phyloP scores from a whole-genome alignment of 352 stramenopile genomes.

The Elongisporangium undulatum region DNA sequence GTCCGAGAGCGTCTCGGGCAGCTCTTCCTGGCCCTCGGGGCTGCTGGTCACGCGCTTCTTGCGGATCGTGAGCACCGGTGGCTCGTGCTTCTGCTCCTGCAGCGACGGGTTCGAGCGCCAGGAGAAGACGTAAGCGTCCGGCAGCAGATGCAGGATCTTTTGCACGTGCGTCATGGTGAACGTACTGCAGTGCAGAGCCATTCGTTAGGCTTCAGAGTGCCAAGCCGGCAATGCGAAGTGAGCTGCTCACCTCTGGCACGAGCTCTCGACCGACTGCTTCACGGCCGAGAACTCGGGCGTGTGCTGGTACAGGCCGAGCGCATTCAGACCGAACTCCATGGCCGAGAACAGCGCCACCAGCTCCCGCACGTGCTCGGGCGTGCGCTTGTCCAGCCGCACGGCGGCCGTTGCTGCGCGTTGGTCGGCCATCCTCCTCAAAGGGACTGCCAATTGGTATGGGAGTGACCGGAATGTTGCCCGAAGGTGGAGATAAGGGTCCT shows the following conservation, averaged over 20 bases:
- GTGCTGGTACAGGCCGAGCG: conserved; percentile 68
- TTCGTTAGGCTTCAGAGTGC: neutral
- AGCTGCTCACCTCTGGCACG: conserved; percentile 35
- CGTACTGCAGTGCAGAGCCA: conserved; percentile 10
- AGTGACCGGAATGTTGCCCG: neutral
- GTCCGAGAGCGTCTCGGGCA: conserved; percentile 33
- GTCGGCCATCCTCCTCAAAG: too few species aligned
- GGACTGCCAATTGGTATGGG: neutral
- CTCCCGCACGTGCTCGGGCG: conserved; percentile 32
- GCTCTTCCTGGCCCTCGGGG: conserved; percentile 5
- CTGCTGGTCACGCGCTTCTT: conserved; percentile 31
- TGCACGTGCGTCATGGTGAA: conserved; percentile 50
- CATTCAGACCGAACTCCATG: conserved; percentile 65
- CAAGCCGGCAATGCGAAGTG: neutral
- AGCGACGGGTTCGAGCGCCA: conserved; percentile 35
- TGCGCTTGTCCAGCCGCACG: conserved; percentile 27
- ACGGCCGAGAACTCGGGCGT: conserved; percentile 55
- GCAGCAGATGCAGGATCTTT: conserved; percentile 51
- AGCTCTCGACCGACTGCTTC: conserved; percentile 67
- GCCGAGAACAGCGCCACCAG: conserved; percentile 60
- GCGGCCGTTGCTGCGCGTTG: neutral
- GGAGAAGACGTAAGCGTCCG: conserved; percentile 38
- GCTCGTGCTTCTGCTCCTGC: conserved; percentile 19
- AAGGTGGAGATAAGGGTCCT: neutral
- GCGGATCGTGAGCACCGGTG: conserved; percentile 43